Evolutionary conservation across 345 rosid species (phyloP).

Genomic region (Iberis pinnata): DNA sequence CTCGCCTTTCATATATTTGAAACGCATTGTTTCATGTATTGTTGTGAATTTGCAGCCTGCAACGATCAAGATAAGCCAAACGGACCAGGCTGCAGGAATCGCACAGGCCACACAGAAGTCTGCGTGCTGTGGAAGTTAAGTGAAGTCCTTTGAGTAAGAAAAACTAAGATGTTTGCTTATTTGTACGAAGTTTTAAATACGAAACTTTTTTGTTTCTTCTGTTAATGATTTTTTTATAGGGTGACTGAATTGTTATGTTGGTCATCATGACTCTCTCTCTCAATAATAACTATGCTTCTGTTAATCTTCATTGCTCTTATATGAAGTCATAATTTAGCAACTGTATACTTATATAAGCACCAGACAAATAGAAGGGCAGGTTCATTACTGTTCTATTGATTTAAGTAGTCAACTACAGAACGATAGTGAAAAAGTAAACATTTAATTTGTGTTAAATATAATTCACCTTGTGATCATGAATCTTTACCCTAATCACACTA

Average conservation of each 20-base stretch:
- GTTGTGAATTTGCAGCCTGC: constrained; percentile 23
- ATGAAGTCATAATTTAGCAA: too few relatives aligned
- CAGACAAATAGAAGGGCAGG: too few relatives aligned
- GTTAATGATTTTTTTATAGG: neutral
- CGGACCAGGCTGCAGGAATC: constrained; percentile 31
- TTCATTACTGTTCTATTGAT: too few relatives aligned
- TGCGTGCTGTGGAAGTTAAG: constrained; percentile 32
- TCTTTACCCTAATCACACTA: too few relatives aligned
- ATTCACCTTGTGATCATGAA: too few relatives aligned
- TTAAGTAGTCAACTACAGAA: too few relatives aligned
- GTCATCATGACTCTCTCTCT: neutral
- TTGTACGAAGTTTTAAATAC: constrained; percentile 28
- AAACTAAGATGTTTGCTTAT: constrained; percentile 6
- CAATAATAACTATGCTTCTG: neutral
- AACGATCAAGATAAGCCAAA: constrained; percentile 35
- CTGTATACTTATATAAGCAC: too few relatives aligned
- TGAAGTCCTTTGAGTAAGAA: constrained; percentile 4
- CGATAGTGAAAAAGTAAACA: too few relatives aligned
- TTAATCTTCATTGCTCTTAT: neutral
- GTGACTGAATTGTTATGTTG: constrained; percentile 14
- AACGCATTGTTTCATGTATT: too few relatives aligned
- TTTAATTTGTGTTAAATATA: too few relatives aligned
- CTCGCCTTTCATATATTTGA: neutral
- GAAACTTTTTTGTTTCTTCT: too few relatives aligned
- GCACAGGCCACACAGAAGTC: constrained; percentile 35